Percentiles rank a stretch among this genome's conserved stretches.
phyloP scores from a whole-genome alignment of 108 stramenopile genomes.

The Fistulifera solaris region DNA sequence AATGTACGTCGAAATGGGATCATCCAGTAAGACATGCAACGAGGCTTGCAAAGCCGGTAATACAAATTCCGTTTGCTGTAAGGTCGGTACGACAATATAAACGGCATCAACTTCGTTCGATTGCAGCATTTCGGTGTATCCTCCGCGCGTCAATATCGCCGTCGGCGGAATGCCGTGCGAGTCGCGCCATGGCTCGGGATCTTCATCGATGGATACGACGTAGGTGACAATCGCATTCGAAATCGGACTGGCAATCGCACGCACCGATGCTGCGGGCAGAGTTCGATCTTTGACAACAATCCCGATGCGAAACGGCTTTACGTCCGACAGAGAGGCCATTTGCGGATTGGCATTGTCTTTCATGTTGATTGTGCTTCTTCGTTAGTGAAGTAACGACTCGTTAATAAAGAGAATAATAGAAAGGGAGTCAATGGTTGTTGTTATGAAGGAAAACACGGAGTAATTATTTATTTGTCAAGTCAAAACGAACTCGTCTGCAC shows the following conservation, averaged over 20 bases:
- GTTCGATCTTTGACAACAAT: neutral
- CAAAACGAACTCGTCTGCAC: too few species aligned
- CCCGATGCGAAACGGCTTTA: slow-evolving; percentile 1
- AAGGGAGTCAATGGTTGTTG: too few species aligned
- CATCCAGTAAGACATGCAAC: slow-evolving; percentile 59
- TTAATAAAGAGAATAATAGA: too few species aligned
- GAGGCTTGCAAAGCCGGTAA: slow-evolving; percentile 27
- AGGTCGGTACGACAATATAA: slow-evolving; percentile 23
- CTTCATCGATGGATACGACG: slow-evolving; percentile 1
- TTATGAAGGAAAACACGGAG: too few species aligned
- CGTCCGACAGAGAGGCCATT: neutral
- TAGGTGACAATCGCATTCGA: neutral
- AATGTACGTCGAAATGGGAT: slow-evolving; percentile 45
- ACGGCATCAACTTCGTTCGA: slow-evolving; percentile 24
- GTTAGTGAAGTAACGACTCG: too few species aligned
- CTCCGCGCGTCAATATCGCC: slow-evolving; percentile 9
- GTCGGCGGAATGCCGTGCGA: neutral
- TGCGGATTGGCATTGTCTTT: slow-evolving; percentile 1
- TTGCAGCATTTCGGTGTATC: slow-evolving; percentile 16
- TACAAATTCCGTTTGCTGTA: slow-evolving; percentile 19
- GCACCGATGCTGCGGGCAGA: neutral
- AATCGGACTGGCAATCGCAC: neutral
- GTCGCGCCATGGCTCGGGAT: neutral
- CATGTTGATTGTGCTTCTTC: too few species aligned
- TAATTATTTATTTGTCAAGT: too few species aligned